Percentiles rank a stretch among this genome's conserved stretches.
phyloP scores from a whole-genome alignment of 345 rosid genomes.

The Aquilaria yunnanensis region DNA sequence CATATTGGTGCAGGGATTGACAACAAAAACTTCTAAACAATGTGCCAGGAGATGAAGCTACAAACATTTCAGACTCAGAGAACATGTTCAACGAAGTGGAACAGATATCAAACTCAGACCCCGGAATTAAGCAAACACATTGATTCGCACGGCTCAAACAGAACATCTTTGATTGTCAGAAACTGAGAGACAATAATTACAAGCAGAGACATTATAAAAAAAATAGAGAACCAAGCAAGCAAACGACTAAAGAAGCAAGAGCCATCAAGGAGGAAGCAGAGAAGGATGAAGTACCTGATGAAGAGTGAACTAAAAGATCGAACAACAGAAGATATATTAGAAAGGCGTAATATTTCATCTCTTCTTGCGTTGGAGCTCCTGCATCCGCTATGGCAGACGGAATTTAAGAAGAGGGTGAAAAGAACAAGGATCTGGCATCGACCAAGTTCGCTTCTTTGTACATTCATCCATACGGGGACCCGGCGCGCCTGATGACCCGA shows the following conservation, averaged over 20 bases:
- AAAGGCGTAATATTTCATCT: background rate
- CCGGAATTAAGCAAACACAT: background rate
- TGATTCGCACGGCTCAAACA: background rate
- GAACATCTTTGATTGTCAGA: background rate
- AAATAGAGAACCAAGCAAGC: conserved; percentile 1
- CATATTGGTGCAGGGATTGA: too few species aligned
- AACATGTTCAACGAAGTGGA: too few species aligned
- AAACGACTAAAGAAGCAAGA: conserved; percentile 2
- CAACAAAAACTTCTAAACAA: too few species aligned
- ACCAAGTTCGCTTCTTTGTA: too few species aligned
- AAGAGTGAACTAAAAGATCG: conserved; percentile 16
- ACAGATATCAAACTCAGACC: background rate
- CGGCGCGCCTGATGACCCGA: too few species aligned
- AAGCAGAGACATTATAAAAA: background rate
- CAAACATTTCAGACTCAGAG: too few species aligned
- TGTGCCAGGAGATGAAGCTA: too few species aligned
- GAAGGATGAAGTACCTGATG: conserved; percentile 28
- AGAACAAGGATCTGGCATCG: too few species aligned
- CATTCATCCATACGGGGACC: too few species aligned
- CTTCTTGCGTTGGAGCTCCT: too few species aligned
- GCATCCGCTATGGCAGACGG: too few species aligned
- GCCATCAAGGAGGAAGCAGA: background rate
- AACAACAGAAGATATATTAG: conserved; percentile 19
- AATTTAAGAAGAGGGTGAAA: too few species aligned
- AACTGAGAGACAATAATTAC: background rate